Evolutionary conservation across 1,284 basidiomycete genomes (phyloP).

Genomic region (Boletus semigastroideus): DNA sequence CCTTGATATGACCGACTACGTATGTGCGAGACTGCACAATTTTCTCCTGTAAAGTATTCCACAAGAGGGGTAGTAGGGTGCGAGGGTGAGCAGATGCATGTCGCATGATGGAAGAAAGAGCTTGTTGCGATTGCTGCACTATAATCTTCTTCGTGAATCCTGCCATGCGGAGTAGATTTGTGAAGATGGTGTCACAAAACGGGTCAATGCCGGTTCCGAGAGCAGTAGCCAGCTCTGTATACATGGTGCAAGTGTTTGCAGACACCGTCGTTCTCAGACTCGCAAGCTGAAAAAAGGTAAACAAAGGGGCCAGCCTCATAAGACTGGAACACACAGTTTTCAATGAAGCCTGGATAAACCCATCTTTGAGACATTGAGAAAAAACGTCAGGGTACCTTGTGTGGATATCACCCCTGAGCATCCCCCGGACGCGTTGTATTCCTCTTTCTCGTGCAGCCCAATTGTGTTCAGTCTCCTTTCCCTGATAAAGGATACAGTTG

Average conservation of each 20-base stretch:
- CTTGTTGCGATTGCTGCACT: constrained; percentile 82
- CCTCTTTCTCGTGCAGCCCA: constrained; percentile 86
- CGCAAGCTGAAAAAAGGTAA: constrained; percentile 53
- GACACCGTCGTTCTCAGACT: constrained; percentile 94
- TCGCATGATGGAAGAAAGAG: constrained; percentile 67
- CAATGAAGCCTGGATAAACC: constrained; percentile 79
- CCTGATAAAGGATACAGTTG: constrained; percentile 44
- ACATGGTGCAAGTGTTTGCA: constrained; percentile 76
- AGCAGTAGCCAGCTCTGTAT: constrained; percentile 71
- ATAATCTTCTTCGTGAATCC: constrained; percentile 95
- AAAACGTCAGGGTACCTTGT: constrained; percentile 75
- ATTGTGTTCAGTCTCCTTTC: constrained; percentile 96
- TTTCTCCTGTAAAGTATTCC: constrained; percentile 80
- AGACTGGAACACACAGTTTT: constrained; percentile 68
- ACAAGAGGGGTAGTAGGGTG: constrained; percentile 70
- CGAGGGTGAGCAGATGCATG: constrained; percentile 76
- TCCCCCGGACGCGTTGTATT: constrained; percentile 82
- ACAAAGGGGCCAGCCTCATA: not conserved
- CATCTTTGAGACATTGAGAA: constrained; percentile 68
- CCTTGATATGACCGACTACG: constrained; percentile 65
- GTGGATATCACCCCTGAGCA: constrained; percentile 86
- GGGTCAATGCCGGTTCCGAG: constrained; percentile 77
- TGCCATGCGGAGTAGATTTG: constrained; percentile 82
- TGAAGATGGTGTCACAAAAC: constrained; percentile 74
- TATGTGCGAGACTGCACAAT: constrained; percentile 77